Base-by-base conservation (phyloP, 2,329 filamentous ascomycete species). In the Alternaria angustiovoidea region DNA sequence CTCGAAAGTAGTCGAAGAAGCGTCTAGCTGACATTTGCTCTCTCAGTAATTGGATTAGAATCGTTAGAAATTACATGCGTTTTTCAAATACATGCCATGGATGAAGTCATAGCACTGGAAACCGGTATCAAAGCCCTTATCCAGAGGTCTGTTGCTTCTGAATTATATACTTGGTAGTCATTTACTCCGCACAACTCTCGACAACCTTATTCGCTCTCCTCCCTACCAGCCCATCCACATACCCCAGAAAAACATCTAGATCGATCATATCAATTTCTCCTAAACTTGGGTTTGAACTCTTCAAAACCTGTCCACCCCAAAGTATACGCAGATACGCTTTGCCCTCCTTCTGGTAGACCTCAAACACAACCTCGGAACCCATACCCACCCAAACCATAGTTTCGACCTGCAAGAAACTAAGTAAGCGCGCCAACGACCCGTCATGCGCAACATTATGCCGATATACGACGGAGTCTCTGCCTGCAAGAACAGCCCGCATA, bases 331-430 rank as follows among this genome's bases (percentile, higher is more conserved):
- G 75, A 64, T 84, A 91, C 20, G 59, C 65, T 63, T 74, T 74
- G 2, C 39, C 30, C 0, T 30, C 61, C 16, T 66, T 65, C n/a
- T 61, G 51, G 30, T 78, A 93, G 30, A 94, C 73, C 80, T 94
- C 91, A 73, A 94, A 93, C 0, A 93, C 86, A 0, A 94, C 83
- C 78, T 94, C 91, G 9, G 87, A 83, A 0, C 91, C 91, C 91
- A 94, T 93, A 0, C 91, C 91, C 0, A 91, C 91, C 91, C 91
- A 94, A 1, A 93, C 88, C 91, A 94, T 94, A 53, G 82, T 76
- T 22, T 92, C 88, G 1, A 91, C 71, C 78, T 94, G 91, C 71
- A 95, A 73, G 16, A 94, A 84, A 2, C 87, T 87, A 22, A 95
- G 80, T 7, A 94, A 70, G 2, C 87, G 80, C 11, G 89, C 88